Evolutionary conservation across 2,329 filamentous ascomycete genomes (phyloP).

Genomic region (Xylaria polymorpha): DNA sequence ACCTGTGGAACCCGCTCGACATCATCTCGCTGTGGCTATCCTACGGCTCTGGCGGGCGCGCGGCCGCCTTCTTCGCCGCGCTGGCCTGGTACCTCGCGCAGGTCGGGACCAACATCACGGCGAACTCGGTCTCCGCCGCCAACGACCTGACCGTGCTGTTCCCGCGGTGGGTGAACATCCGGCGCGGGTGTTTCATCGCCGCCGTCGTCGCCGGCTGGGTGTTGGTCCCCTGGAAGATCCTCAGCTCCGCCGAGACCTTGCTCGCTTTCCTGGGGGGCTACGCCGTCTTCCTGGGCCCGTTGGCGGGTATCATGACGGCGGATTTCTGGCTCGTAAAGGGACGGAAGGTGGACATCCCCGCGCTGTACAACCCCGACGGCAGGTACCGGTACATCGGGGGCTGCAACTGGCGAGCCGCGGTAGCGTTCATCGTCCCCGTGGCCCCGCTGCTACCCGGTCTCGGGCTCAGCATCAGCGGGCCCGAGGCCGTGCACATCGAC

Average conservation of each 20-base stretch:
- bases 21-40: conserved; percentile 59
- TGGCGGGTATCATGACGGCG: conserved; percentile 68
- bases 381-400: conserved; percentile 61
- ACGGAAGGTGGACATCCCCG: conserved; percentile 60
- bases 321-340: conserved; percentile 70
- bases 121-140: conserved; percentile 65
- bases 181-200: conserved; percentile 65
- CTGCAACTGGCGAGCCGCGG: conserved; percentile 69
- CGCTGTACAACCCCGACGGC: conserved; percentile 52
- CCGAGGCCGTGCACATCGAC: conserved; percentile 45
- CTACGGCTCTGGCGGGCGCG: conserved; percentile 56
- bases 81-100: conserved; percentile 66
- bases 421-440: conserved; percentile 68
- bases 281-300: conserved; percentile 71
- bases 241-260: conserved; percentile 67
- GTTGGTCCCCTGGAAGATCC: conserved; percentile 74
- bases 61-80: conserved; percentile 60
- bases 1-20: conserved; percentile 63
- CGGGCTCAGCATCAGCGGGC: conserved; percentile 55
- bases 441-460: conserved; percentile 68
- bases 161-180: conserved; percentile 66
- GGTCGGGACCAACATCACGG: conserved; percentile 67
- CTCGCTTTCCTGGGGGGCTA: conserved; percentile 73
- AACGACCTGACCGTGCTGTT: conserved; percentile 68
- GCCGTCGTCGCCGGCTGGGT: conserved; percentile 67